Percentiles rank a stretch among this genome's conserved stretches.
Evolutionary conservation across 2,329 filamentous ascomycete genomes (phyloP).

Genomic region (Knufia fluminis): DNA sequence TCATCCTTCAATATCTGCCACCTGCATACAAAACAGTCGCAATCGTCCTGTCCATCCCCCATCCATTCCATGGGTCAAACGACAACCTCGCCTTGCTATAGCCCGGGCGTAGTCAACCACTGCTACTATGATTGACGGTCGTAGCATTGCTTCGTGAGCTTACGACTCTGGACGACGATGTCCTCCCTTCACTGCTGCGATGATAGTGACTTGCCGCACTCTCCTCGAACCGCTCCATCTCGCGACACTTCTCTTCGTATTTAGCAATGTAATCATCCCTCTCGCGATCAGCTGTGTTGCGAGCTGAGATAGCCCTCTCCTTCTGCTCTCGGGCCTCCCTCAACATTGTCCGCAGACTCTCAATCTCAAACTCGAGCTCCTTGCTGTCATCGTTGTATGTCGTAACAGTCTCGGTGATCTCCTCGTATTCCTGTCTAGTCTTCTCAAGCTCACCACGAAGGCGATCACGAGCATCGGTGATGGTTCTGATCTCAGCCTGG

Average conservation of each 20-base stretch:
- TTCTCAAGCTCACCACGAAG: constrained; percentile 23
- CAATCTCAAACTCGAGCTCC: constrained; percentile 26
- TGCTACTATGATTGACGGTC: neutral
- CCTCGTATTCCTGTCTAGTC: constrained; percentile 22
- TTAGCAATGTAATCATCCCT: constrained; percentile 7
- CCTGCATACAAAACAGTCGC: too few relatives aligned
- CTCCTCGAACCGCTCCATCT: constrained; percentile 10
- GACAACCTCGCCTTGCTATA: neutral
- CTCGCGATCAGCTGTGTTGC: constrained; percentile 11
- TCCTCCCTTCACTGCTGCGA: neutral
- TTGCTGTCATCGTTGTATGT: constrained; percentile 17
- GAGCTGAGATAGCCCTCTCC: constrained; percentile 25
- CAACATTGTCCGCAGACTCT: constrained; percentile 23
- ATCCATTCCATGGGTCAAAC: too few relatives aligned
- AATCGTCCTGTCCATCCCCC: too few relatives aligned
- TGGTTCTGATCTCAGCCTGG: constrained; percentile 20
- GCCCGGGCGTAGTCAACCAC: constrained; percentile 6
- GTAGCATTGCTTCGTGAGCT: neutral
- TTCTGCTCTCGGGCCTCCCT: constrained; percentile 25
- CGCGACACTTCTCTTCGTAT: constrained; percentile 11
- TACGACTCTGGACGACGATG: neutral
- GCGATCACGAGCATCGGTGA: constrained; percentile 21
- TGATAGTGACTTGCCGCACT: neutral
- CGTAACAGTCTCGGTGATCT: constrained; percentile 24
- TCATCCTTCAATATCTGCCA: too few relatives aligned